A percentile compares a stretch with the other conserved stretches of the same genome.
Evolutionary conservation across 83 land plant species (phyloP).

Genomic region (Larix sibirica): DNA sequence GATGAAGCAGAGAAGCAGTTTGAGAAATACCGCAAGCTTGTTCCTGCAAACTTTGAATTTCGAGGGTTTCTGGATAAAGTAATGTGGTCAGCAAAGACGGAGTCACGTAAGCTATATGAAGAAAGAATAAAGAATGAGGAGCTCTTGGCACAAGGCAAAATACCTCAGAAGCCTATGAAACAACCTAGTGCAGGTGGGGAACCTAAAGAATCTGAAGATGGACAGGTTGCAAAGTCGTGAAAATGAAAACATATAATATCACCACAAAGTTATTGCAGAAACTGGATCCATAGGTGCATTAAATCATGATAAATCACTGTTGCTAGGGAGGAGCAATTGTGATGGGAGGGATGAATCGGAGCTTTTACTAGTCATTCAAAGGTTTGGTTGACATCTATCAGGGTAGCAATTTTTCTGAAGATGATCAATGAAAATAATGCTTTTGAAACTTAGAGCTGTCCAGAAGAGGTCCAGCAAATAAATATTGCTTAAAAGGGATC

Average conservation of each 20-base stretch:
- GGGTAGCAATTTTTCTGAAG: neutral
- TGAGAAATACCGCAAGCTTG: slow-evolving; percentile 46
- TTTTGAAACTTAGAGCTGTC: neutral
- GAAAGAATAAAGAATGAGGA: neutral
- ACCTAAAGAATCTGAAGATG: neutral
- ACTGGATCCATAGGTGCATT: neutral
- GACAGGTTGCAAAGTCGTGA: neutral
- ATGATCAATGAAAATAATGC: neutral
- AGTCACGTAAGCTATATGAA: slow-evolving; percentile 17
- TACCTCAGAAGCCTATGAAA: neutral
- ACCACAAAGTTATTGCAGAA: neutral
- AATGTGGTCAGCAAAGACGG: slow-evolving; percentile 44
- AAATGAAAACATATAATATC: neutral
- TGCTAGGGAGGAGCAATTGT: neutral
- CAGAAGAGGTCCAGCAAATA: neutral
- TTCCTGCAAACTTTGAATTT: slow-evolving; percentile 61
- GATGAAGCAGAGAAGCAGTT: slow-evolving; percentile 65
- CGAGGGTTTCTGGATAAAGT: slow-evolving; percentile 56
- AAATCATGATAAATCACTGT: neutral
- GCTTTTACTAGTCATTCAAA: neutral
- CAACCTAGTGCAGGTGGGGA: neutral
- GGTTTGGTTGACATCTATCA: neutral
- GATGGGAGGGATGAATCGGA: neutral
- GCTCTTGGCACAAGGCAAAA: neutral
- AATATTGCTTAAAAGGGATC: neutral